These are phyloP conservation scores for Venturiaceae sp. DNA, from an alignment of 2,329 filamentous ascomycete genomes.

Conservation along the genomic window DNA sequence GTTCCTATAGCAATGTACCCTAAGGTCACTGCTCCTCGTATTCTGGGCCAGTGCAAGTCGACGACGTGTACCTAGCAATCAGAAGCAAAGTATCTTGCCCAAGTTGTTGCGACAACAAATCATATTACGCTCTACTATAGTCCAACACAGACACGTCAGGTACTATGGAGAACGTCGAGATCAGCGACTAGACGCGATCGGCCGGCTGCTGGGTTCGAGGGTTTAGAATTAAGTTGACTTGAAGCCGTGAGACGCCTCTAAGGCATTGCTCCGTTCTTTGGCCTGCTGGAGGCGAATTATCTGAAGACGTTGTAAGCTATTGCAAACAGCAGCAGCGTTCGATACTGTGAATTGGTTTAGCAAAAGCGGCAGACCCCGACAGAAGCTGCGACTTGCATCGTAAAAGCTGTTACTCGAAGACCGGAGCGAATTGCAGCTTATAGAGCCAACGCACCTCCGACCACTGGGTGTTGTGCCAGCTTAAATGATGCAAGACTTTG, in stretches of 20 bases:
- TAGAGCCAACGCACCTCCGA: neutral
- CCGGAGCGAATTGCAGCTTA: neutral
- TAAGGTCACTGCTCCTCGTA: neutral
- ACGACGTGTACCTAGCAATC: conserved; percentile 3
- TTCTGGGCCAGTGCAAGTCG: neutral
- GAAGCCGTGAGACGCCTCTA: neutral
- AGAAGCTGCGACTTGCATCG: neutral
- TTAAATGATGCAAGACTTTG: neutral
- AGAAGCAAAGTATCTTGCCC: neutral
- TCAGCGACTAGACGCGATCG: neutral
- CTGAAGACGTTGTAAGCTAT: neutral
- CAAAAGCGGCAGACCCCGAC: neutral
- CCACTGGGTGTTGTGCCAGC: neutral
- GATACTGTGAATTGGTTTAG: neutral
- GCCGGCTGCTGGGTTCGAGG: conserved; percentile 1
- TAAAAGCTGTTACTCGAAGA: neutral
- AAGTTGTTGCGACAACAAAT: neutral
- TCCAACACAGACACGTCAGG: neutral
- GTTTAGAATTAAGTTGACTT: neutral
- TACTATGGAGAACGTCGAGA: neutral
- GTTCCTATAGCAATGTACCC: neutral
- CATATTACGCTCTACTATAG: neutral
- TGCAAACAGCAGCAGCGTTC: neutral
- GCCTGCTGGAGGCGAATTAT: neutral
- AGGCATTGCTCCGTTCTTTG: neutral